Base-by-base conservation (phyloP, 2,329 filamentous ascomycete species). In the Pseudogymnoascus sp. region DNA sequence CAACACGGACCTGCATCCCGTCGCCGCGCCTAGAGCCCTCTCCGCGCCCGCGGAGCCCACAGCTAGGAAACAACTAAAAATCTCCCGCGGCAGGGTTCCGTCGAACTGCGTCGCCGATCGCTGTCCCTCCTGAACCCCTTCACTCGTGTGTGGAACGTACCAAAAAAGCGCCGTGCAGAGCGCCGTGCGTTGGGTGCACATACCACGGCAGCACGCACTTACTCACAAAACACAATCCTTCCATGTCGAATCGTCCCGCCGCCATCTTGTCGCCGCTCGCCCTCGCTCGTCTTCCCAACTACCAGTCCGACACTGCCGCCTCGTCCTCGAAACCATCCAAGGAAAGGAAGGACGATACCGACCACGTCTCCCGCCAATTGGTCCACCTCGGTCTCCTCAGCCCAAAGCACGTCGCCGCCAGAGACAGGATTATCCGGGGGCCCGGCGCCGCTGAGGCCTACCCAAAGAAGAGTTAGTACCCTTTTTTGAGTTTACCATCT, bases 341-440 rank as follows among this genome's bases (percentile, higher is more conserved):
- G 57, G 35, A 60, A 23, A 35, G 15, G n/a, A 15, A 35, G 35
- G 35, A 35, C 35, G 57, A 60, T n/a, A 38, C 11, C 28, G 57
- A 35, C 4, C 35, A 35, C 57, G 35, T 60, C 57, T 36, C 57
- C 3, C 35, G 31, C 31, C 57, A 60, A 60, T 38, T 60, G 31
- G 57, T 60, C 31, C 10, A 60, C 2, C 57, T 60, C 57, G 57
- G 57, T 6, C 57, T 60, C 31, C 57, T 60, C 57, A 60, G 57
- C 3, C n/a, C n/a, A 7, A 35, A 38, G 21, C 19, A 60, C 57
- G n/a, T 26, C 17, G 31, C 17, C 31, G 9, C 28, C 31, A 60
- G 35, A 60, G 57, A 60, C 7, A 38, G n/a, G 28, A 60, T 35
- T 11, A 10, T 35, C 31, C 35, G 21, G 35, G 57, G 57, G 57